These are phyloP conservation scores for Naganishia liquefaciens DNA, from an alignment of 1,284 basidiomycete species.

Conservation along the genomic window DNA sequence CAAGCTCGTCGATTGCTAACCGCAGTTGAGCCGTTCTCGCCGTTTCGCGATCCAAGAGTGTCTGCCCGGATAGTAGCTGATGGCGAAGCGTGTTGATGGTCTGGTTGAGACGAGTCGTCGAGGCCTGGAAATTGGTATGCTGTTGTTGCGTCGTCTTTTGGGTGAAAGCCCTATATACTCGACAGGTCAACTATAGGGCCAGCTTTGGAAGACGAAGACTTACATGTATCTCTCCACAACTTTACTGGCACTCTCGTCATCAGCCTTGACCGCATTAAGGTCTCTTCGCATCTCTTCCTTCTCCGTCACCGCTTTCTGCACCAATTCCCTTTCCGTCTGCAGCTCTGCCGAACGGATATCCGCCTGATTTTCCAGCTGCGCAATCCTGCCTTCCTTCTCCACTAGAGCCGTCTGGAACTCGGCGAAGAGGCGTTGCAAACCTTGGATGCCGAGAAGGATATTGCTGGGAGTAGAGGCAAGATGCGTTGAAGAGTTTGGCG, in stretches of 20 bases:
- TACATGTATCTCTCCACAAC: constrained; percentile 88
- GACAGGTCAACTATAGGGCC: constrained; percentile 10
- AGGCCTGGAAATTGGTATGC: constrained; percentile 64
- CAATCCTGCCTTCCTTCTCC: constrained; percentile 58
- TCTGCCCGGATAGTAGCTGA: constrained; percentile 57
- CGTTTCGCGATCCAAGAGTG: constrained; percentile 56
- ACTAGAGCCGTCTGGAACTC: constrained; percentile 48
- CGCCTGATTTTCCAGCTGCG: constrained; percentile 74
- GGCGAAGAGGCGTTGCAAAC: constrained; percentile 49
- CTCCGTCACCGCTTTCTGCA: constrained; percentile 66
- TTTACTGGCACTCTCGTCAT: constrained; percentile 74
- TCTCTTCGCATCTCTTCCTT: constrained; percentile 64
- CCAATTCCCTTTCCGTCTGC: constrained; percentile 56
- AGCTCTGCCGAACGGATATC: constrained; percentile 72
- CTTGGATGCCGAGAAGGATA: constrained; percentile 50
- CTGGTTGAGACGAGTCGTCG: constrained; percentile 62
- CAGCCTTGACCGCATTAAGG: constrained; percentile 49
- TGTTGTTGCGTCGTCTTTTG: constrained; percentile 72
- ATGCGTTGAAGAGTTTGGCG: constrained; percentile 24
- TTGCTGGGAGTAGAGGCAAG: constrained; percentile 43
- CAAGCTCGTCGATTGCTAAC: constrained; percentile 68
- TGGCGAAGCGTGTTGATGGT: constrained; percentile 62
- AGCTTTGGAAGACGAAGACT: constrained; percentile 36
- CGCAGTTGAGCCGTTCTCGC: constrained; percentile 61
- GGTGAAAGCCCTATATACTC: constrained; percentile 71